phyloP scores from a whole-genome alignment of 345 rosid genomes.

The Reutealis trisperma region DNA sequence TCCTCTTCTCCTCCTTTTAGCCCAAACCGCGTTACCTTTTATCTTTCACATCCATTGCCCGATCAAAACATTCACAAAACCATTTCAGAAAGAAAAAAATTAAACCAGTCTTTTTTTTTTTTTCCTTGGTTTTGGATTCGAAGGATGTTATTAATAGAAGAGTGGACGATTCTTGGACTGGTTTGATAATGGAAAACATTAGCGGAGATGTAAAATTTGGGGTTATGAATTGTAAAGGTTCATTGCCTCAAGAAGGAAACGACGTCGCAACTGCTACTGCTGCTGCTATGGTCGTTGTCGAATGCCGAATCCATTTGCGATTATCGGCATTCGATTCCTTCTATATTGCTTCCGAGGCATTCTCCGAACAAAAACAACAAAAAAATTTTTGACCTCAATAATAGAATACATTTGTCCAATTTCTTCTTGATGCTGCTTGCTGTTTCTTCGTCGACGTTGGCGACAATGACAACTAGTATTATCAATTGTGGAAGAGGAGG shows the following conservation, averaged over 20 bases:
- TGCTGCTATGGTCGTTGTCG: constrained; percentile 21
- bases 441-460: constrained; percentile 11
- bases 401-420: background rate
- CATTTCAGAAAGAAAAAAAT: background rate
- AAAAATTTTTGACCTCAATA: background rate
- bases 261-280: constrained; percentile 6
- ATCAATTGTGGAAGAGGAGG: background rate
- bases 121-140: background rate
- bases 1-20: background rate
- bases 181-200: constrained; percentile 32
- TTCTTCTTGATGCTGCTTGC: constrained; percentile 10
- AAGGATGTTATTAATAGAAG: constrained; percentile 26
- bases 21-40: background rate
- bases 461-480: background rate
- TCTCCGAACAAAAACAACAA: constrained; percentile 31
- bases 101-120: background rate
- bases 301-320: constrained; percentile 27
- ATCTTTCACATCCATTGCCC: background rate
- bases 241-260: constrained; percentile 36
- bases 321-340: constrained; percentile 56
- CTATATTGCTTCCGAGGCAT: constrained; percentile 47
- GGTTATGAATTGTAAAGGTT: constrained; percentile 39
- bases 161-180: constrained; percentile 16
- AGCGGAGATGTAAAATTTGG: constrained; percentile 14
- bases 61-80: background rate